Conservation (phyloP, 2,329 filamentous ascomycete genomes). For the Sporothrix dimorphospora region DNA sequence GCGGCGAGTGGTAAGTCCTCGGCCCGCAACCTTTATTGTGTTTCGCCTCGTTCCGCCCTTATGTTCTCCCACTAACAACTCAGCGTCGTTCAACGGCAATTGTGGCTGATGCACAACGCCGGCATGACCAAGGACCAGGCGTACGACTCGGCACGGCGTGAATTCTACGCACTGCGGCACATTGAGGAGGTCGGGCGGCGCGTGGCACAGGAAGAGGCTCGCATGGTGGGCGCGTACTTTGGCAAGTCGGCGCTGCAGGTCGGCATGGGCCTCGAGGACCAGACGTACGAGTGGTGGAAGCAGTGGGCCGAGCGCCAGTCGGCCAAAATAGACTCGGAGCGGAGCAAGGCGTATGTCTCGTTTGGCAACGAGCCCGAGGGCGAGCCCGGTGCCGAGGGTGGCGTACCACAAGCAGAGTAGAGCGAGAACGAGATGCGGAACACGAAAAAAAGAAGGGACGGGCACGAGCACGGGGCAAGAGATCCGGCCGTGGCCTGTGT, state of each 20-base stretch:
- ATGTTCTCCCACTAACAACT: not conserved
- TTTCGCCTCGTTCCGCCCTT: too few species aligned
- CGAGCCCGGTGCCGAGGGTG: not conserved
- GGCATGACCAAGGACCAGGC: conserved; percentile 66
- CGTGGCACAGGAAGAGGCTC: conserved; percentile 85
- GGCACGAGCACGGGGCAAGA: not conserved
- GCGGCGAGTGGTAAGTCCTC: conserved; percentile 85
- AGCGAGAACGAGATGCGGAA: not conserved
- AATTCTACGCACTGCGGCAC: conserved; percentile 87
- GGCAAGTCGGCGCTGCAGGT: conserved; percentile 75
- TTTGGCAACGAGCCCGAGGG: conserved; percentile 44
- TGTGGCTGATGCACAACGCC: conserved; percentile 74
- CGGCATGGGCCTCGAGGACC: conserved; percentile 80
- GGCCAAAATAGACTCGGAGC: conserved; percentile 46
- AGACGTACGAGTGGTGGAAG: conserved; percentile 83
- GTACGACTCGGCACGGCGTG: conserved; percentile 84
- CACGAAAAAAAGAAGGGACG: not conserved
- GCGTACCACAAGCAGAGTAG: not conserved
- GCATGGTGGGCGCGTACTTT: conserved; percentile 85
- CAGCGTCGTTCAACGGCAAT: conserved; percentile 90
- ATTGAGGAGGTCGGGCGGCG: conserved; percentile 80
- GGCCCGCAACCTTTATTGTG: too few species aligned
- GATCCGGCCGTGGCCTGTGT: conserved; percentile 19
- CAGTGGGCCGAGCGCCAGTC: conserved; percentile 66
- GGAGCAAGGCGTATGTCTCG: conserved; percentile 48